These are phyloP conservation scores for Mortierella sp. DNA, from an alignment of 371 early-diverging fungal genomes.

Conservation along the genomic window DNA sequence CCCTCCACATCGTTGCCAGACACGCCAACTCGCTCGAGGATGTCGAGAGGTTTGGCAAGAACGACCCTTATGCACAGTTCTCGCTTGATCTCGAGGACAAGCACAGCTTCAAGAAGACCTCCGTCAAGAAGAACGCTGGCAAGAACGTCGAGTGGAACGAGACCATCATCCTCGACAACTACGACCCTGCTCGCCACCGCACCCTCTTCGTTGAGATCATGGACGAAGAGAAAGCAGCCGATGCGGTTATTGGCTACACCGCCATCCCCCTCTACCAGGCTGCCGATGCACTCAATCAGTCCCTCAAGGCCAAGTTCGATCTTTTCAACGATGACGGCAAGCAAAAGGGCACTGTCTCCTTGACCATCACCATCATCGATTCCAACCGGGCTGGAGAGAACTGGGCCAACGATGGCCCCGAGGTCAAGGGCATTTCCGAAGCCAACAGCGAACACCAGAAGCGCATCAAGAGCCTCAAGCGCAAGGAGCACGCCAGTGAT, in stretches of 20 bases:
- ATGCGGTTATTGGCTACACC: slow-evolving; percentile 22
- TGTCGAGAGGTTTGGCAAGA: slow-evolving; percentile 16
- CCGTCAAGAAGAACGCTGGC: slow-evolving; percentile 27
- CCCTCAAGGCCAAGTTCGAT: slow-evolving; percentile 15
- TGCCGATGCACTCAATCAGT: neutral
- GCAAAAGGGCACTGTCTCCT: slow-evolving; percentile 11
- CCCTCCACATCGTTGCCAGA: too few species aligned
- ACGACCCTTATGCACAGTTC: slow-evolving; percentile 31
- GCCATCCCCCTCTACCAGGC: slow-evolving; percentile 27
- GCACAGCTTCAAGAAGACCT: slow-evolving; percentile 11
- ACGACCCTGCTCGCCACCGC: neutral
- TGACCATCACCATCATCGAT: slow-evolving; percentile 9
- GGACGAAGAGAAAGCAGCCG: slow-evolving; percentile 8
- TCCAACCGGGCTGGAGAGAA: slow-evolving; percentile 8
- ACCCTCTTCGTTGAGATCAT: slow-evolving; percentile 27
- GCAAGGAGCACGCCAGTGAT: slow-evolving; percentile 56
- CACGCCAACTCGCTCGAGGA: too few species aligned
- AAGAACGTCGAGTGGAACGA: slow-evolving; percentile 30
- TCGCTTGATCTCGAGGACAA: slow-evolving; percentile 7
- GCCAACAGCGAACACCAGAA: slow-evolving; percentile 53
- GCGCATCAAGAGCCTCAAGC: slow-evolving; percentile 56
- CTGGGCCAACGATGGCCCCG: slow-evolving; percentile 3
- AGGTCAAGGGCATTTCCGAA: slow-evolving; percentile 33
- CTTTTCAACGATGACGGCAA: slow-evolving; percentile 15
- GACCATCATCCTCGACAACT: slow-evolving; percentile 12